Conservation (phyloP, 169 alveolate species). For the Babesia divergens region DNA sequence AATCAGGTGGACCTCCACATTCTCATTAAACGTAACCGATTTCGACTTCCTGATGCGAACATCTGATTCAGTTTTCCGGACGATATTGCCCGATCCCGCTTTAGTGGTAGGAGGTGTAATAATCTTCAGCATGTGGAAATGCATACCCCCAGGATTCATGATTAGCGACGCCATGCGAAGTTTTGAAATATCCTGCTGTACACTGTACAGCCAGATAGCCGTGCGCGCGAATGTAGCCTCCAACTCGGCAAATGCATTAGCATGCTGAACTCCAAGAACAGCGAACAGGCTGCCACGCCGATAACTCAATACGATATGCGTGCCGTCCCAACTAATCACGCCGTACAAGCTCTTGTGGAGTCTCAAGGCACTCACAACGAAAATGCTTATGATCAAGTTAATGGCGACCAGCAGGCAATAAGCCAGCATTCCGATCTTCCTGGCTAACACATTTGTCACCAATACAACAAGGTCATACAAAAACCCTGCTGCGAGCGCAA, state of each 20-base stretch:
- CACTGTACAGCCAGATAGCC: neutral
- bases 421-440: neutral
- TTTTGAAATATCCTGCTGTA: neutral
- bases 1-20: slow-evolving; percentile 44
- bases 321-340: slow-evolving; percentile 12
- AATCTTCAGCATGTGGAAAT: neutral
- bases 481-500: neutral
- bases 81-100: too few species aligned
- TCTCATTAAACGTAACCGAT: slow-evolving; percentile 45
- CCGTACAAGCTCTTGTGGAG: neutral
- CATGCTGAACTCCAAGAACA: neutral
- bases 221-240: neutral
- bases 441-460: neutral
- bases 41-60: neutral
- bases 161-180: neutral
- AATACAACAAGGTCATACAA: neutral
- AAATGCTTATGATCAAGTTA: neutral
- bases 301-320: neutral
- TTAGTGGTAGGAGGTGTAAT: too few species aligned
- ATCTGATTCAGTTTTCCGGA: too few species aligned
- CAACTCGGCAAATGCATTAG: neutral
- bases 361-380: slow-evolving; percentile 3
- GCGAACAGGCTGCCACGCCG: slow-evolving; percentile 2
- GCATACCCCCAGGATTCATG: neutral
- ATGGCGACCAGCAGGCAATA: neutral